A percentile compares a stretch with the other conserved stretches of the same genome.
Conservation (phyloP, 1,284 basidiomycete species). For the Ceratobasidium sp. region DNA sequence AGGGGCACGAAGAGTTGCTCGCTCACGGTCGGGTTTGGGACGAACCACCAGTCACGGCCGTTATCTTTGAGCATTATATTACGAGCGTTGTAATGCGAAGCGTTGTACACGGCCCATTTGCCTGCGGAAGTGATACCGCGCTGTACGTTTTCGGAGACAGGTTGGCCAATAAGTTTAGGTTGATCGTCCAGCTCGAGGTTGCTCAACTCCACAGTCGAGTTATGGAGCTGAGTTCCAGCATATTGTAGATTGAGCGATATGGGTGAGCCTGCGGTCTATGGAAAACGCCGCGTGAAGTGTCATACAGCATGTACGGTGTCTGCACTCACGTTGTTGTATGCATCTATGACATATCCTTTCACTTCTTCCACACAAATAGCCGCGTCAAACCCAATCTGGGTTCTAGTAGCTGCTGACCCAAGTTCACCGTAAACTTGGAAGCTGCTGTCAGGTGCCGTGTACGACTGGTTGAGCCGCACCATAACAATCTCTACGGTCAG, state of each 20-base stretch:
- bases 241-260: slow-evolving; percentile 25
- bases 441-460: slow-evolving; percentile 25
- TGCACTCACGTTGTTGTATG: slow-evolving; percentile 29
- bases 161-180: slow-evolving; percentile 2
- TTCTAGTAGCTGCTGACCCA: not conserved
- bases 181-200: not conserved
- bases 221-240: slow-evolving; percentile 21
- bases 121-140: slow-evolving; percentile 26
- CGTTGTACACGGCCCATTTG: slow-evolving; percentile 30
- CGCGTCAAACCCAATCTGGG: slow-evolving; percentile 37
- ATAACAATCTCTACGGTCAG: slow-evolving; percentile 29
- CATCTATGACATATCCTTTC: slow-evolving; percentile 18
- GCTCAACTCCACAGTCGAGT: not conserved
- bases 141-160: not conserved
- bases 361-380: slow-evolving; percentile 35
- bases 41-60: slow-evolving; percentile 37
- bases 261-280: slow-evolving; percentile 30
- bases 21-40: slow-evolving; percentile 28
- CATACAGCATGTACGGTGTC: not conserved
- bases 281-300: not conserved
- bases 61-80: slow-evolving; percentile 36
- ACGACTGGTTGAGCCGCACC: slow-evolving; percentile 33
- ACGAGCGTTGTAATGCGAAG: slow-evolving; percentile 33
- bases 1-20: not conserved
- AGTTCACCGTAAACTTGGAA: slow-evolving; percentile 36